Evolutionary conservation across 2,329 filamentous ascomycete species (phyloP).

Genomic region (Delphinella strobiligena): DNA sequence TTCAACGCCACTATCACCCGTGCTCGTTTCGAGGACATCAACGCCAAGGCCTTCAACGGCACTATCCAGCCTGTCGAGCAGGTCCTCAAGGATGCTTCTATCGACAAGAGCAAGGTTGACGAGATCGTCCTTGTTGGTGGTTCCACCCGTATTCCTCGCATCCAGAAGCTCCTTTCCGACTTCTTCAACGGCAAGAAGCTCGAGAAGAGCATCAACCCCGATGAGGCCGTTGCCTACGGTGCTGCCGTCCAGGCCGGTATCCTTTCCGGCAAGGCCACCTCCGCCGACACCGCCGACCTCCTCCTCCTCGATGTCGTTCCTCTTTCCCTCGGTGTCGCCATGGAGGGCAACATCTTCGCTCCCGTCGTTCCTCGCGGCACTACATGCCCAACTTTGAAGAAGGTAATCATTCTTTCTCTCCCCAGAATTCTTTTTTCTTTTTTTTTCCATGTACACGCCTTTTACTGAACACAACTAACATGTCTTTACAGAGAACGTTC

Average conservation of each 20-base stretch:
- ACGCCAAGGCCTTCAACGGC: constrained; percentile 86
- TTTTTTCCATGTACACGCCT: too few species aligned
- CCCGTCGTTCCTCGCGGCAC: constrained; percentile 62
- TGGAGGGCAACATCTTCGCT: constrained; percentile 99
- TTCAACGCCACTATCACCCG: constrained; percentile 96
- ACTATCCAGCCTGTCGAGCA: constrained; percentile 93
- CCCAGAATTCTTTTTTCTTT: too few species aligned
- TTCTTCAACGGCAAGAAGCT: constrained; percentile 99
- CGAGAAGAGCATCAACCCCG: constrained; percentile 99
- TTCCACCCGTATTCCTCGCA: constrained; percentile 95
- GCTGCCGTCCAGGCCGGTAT: constrained; percentile 98
- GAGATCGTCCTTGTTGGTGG: constrained; percentile 99
- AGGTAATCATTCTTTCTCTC: constrained; percentile 38
- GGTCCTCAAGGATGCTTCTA: constrained; percentile 81
- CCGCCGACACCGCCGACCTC: constrained; percentile 85
- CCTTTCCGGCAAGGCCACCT: constrained; percentile 93
- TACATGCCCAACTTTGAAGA: constrained; percentile 52
- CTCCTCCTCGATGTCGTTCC: constrained; percentile 93
- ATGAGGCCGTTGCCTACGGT: constrained; percentile 98
- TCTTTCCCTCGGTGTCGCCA: constrained; percentile 94
- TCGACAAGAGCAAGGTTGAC: constrained; percentile 86
- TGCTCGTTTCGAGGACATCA: constrained; percentile 97
- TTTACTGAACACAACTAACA: constrained; percentile 2
- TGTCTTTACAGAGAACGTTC: constrained; percentile 11
- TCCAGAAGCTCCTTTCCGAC: constrained; percentile 98